Base-by-base conservation (phyloP, 2,329 filamentous ascomycete species). In the Thermothelomyces thermophilus region DNA sequence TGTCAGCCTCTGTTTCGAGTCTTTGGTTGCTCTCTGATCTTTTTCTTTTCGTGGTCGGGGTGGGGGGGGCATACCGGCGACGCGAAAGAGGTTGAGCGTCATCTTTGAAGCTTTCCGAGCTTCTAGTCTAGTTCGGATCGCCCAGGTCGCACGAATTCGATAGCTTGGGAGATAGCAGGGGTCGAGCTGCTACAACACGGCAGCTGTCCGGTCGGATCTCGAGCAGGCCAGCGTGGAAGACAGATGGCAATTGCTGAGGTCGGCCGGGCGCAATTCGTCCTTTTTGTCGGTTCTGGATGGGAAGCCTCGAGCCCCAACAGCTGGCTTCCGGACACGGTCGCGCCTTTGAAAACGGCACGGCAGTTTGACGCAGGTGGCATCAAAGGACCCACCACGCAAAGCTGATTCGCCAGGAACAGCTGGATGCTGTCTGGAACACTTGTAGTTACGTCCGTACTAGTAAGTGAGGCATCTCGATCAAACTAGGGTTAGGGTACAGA, bases 71-170 rank as follows among this genome's bases (percentile, higher is more conserved):
- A 33, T 66, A 80, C 77, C 79, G 55, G 75, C 65, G 62, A 82
- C 64, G 63, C 79, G 74, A 64, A 82, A 82, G 54, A 80, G 44
- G 68, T 82, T 82, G 61, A 81, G 68, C 66, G 67, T 60, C 74
- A 76, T 79, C 58, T 58, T n/a, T 65, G 51, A 43, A 41, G 8
- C 33, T 35, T n/a, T 3, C 33, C 33, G 16, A 16, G 39, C 31
- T 39, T n/a, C 14, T 52, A 41, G 28, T 14, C 20, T 7, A n/a
- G 37, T 39, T 31, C 22, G 37, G 20, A 5, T 26, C 24, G 24
- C 33, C 35, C 31, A 30, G 14, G 16, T 35, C 33, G 45, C 31
- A 41, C 10, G 11, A 39, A 13, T 20, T 20, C 20, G 26, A 41
- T 47, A 17, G 24, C 33, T 46, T 40, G 30, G 22, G 34, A 31